Base-by-base conservation (phyloP, 495 filamentous ascomycete species). In the Geopyxis carbonaria region DNA sequence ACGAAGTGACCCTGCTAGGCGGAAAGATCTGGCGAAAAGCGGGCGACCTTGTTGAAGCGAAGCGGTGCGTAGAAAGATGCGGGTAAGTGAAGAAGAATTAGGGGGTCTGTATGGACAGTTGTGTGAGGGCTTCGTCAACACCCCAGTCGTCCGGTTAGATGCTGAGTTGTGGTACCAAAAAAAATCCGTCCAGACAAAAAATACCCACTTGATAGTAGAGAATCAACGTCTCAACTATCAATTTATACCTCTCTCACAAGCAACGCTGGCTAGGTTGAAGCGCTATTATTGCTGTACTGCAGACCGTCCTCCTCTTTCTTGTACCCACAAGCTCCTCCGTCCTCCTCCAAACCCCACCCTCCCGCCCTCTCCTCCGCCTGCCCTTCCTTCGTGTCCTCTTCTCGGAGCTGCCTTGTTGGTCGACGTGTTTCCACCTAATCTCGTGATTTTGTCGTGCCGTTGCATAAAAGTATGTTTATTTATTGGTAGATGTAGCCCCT, bases 401-500 rank as follows among this genome's bases (percentile, higher is more conserved):
- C 22, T 10, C 36, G 36, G 28, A 39, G n/a, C 21, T 39, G 18
- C 36, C 36, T 30, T 10, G 2, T 13, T 27, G n/a, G 36, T 39
- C 22, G 36, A 39, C 24, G 36, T 21, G 36, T 39, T 18, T 27
- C 22, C 36, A 39, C 36, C 22, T 28, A 25, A 39, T 39, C 36
- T 29, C 22, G 36, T 39, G 36, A 39, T 39, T 28, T 19, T 25
- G 33, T 36, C 33, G 22, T 39, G 36, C 22, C 36, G 22, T 39
- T 4, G 36, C 36, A 39, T 39, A 25, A 28, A 39, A 39, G 34
- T 37, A 11, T 11, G 15, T 21, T 37, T 22, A 10, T 8, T 13
- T 19, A 13, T 22, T 10, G 6, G 34, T 23, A 22, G 31, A 18
- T 18, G 31, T 3, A 34, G 31, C 31, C 31, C n/a, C n/a, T n/a